Evolutionary conservation across 2,329 filamentous ascomycete genomes (phyloP).

Genomic region (Colletotrichum tabaci): DNA sequence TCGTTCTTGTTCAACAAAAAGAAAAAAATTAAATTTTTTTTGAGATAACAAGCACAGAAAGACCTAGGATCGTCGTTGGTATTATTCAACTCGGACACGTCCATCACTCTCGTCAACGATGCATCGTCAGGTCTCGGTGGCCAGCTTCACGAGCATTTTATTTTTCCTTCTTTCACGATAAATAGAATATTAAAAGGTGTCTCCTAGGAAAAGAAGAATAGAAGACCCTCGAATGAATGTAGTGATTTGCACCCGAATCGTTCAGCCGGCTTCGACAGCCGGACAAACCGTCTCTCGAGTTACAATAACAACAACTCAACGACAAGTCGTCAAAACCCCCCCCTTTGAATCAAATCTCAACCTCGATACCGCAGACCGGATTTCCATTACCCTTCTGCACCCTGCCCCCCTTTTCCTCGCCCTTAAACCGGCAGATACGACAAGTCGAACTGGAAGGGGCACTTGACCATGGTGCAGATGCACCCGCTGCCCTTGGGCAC

Average conservation of each 20-base stretch:
- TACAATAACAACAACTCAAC: not conserved
- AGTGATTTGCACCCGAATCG: too few relatives aligned
- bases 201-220: too few relatives aligned
- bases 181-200: too few relatives aligned
- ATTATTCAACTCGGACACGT: too few relatives aligned
- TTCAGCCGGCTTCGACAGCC: not conserved
- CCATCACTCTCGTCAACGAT: too few relatives aligned
- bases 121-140: too few relatives aligned
- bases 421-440: conserved; percentile 5
- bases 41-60: too few relatives aligned
- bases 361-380: not conserved
- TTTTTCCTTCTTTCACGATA: too few relatives aligned
- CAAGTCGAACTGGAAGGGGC: conserved; percentile 35
- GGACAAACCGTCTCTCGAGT: not conserved
- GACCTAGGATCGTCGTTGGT: too few relatives aligned
- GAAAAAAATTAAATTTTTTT: too few relatives aligned
- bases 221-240: not conserved
- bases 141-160: too few relatives aligned
- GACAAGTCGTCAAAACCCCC: not conserved
- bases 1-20: too few relatives aligned
- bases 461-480: conserved; percentile 36
- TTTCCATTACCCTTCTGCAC: not conserved
- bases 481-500: conserved; percentile 30
- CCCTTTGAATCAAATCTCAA: not conserved
- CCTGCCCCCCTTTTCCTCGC: not conserved